Percentiles rank a stretch among this genome's conserved stretches.
phyloP scores from a whole-genome alignment of 73 alveolate genomes.

The Breviolum minutum region DNA sequence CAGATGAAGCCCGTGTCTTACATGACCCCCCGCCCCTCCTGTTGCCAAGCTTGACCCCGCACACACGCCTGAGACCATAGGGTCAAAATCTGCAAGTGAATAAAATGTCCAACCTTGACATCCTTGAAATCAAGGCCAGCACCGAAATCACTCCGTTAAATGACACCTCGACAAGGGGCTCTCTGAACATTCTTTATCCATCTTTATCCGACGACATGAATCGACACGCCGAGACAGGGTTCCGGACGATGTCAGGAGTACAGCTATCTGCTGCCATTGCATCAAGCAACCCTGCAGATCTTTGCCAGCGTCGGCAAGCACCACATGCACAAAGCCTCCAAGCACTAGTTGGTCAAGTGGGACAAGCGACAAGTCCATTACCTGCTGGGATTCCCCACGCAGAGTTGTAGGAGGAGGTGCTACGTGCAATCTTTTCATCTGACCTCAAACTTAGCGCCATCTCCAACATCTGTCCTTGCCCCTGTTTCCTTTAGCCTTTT shows the following conservation, averaged over 20 bases:
- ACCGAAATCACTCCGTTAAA: conserved; percentile 20
- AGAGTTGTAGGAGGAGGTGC: conserved; percentile 54
- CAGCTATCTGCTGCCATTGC: conserved; percentile 41
- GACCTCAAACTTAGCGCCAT: neutral
- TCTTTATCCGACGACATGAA: too few species aligned
- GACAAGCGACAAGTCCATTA: too few species aligned
- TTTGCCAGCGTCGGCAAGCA: conserved; percentile 41
- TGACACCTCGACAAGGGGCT: conserved; percentile 1
- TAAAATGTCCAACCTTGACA: neutral
- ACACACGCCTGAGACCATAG: conserved; percentile 37
- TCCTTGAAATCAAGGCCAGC: neutral
- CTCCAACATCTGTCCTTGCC: neutral
- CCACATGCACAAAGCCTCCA: conserved; percentile 26
- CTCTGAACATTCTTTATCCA: neutral
- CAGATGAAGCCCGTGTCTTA: neutral
- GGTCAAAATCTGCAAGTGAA: neutral
- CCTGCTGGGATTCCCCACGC: neutral
- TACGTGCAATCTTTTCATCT: conserved; percentile 19
- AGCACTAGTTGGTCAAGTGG: too few species aligned
- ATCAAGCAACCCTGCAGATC: conserved; percentile 7
- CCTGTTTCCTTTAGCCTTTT: neutral
- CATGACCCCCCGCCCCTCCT: neutral
- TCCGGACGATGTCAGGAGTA: neutral
- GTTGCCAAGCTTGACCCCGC: conserved; percentile 34
- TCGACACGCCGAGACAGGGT: neutral